Evolutionary conservation across 176 grass and related monocot species (phyloP), one percentile per base, ranked within the genome.

Genomic region (Sorghum bicolor): DNA sequence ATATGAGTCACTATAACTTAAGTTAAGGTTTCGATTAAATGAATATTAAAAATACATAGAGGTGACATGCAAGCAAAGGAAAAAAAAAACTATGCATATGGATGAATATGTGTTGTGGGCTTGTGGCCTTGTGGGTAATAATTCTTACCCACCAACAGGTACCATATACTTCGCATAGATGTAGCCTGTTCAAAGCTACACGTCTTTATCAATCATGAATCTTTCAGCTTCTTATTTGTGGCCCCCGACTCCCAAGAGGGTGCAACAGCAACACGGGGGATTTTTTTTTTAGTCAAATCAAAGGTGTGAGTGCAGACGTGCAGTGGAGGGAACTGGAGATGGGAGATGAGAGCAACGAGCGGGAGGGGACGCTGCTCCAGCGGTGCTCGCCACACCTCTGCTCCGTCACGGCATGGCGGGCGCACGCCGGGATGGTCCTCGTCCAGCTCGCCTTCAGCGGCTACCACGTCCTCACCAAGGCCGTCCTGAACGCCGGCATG

Each of bases 391-490:
- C 41, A 8, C 69, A 79, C 79, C 29, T 80, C 73, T 70, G 90
- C 8, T 2, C 39, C 84, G 84, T 0, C 71, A 50, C 45, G 71
- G 89, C 89, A 60, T 88, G 89, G 91, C 71, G 89, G 83, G 96
- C 93, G 81, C 96, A 99, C 87, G 71, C 91, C 32, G 96, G 48
- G 29, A 89, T 99, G 93, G 96, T 76, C 63, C 72, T 90, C 83
- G 75, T 85, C 16, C 93, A 96, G 93, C 36, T 94, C 57, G 81
- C 88, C 80, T 90, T 96, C 78, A 94, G 96, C 60, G 91, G 87
- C 47, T 99, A 99, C 96, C 89, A 96, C 32, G 96, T 99, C 76
- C 88, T 99, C 74, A 99, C 96, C 85, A 99, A 99, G 84, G 87
- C 96, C 71, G 87, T 99, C 24, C 93, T 99, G 74, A 82, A 96